Base-by-base conservation (phyloP, 495 filamentous ascomycete genomes). In the Xylaria curta region DNA sequence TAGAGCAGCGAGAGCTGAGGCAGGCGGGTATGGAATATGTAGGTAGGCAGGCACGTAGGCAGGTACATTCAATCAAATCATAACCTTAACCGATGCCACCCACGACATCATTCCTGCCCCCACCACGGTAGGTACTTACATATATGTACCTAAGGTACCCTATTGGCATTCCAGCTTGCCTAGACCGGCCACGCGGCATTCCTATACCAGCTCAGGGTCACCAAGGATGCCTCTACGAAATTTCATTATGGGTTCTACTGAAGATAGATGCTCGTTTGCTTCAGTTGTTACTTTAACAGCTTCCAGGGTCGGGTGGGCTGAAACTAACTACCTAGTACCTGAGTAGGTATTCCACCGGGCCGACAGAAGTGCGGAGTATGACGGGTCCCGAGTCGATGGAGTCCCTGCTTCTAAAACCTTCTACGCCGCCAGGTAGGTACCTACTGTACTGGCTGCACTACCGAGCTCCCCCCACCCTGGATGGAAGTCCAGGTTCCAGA, bases 21-120 rank as follows among this genome's bases (percentile, higher is more conserved):
- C 58, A 38, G n/a, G 33, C 24, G 5, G n/a, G 33, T 59, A 56
- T 1, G 28, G 28, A 28, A 19, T 36, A 59, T 28, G 28, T 36
- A 59, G 54, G 53, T 31, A n/a, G 13, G 63, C 36, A 51, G 44
- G 63, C 31, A 36, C 5, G 46, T 5, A 38, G 31, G 44, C 19
- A 49, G 49, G 49, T 53, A 24, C 21, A 12, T 53, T 53, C 49
- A 53, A 53, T 51, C 49, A 51, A 38, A 38, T 38, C 36, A 38
- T 38, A 38, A 38, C 36, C 36, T 38, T 51, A 24, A 24, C 49
- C 49, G n/a, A 24, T 47, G 40, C 26, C 46, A 53, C 31, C 46
- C 46, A 66, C 63, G 63, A 66, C 63, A 66, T 66, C 63, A 66
- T 66, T 66, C 63, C 38, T 36, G 28, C 63, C 63, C 63, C 63